These are phyloP conservation scores for Xylariaceae sp. DNA, from an alignment of 2,329 filamentous ascomycete species.

Conservation along the genomic window DNA sequence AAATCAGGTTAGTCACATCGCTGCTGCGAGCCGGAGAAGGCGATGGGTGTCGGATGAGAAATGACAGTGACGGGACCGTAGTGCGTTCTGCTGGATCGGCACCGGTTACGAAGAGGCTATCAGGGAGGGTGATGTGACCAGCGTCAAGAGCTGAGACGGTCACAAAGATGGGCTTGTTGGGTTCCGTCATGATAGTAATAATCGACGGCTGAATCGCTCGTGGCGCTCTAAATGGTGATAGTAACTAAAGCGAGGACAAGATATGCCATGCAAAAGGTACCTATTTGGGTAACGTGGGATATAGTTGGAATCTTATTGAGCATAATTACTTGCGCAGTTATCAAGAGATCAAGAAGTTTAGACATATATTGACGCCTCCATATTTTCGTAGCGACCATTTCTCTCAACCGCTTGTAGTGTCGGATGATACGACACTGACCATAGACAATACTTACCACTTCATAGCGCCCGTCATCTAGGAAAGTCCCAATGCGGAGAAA, in stretches of 20 bases:
- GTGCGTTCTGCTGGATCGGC: conserved; percentile 45
- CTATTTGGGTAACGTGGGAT: too few species aligned
- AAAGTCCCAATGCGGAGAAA: neutral
- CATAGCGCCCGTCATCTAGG: too few species aligned
- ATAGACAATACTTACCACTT: too few species aligned
- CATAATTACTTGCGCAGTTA: too few species aligned
- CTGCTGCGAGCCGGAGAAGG: conserved; percentile 15
- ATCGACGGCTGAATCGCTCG: neutral
- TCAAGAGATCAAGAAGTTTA: too few species aligned
- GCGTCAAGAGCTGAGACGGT: conserved; percentile 42
- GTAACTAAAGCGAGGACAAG: neutral
- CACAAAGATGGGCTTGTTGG: conserved; percentile 29
- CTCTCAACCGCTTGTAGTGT: too few species aligned
- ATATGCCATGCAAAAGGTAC: too few species aligned
- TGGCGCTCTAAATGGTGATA: neutral
- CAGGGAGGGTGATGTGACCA: conserved; percentile 50
- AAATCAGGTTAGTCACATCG: conserved; percentile 46
- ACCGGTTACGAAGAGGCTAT: conserved; percentile 48
- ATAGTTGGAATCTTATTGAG: too few species aligned
- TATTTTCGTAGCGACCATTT: too few species aligned
- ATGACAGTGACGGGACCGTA: conserved; percentile 56
- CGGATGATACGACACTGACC: too few species aligned
- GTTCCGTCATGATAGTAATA: neutral
- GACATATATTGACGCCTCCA: too few species aligned
- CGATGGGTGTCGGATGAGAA: conserved; percentile 52